phyloP scores from a whole-genome alignment of 257 asterid species.

The Forsythia viridissima region DNA sequence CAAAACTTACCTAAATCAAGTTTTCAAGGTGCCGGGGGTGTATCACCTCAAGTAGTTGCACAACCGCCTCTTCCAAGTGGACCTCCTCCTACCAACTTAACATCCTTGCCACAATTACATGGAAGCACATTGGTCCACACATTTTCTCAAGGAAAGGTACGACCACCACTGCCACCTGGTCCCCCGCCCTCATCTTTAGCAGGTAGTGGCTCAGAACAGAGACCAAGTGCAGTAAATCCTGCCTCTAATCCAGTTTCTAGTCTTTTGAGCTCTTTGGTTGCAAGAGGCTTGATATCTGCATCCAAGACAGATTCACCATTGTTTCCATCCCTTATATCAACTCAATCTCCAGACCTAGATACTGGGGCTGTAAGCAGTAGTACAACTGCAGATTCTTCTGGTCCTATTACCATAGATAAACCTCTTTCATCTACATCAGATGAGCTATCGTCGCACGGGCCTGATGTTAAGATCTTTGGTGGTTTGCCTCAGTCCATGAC shows the following conservation, averaged over 20 bases:
- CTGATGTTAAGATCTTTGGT: constrained; percentile 34
- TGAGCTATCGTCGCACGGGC: constrained; percentile 32
- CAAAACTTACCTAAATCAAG: constrained; percentile 35
- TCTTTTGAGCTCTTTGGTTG: constrained; percentile 76
- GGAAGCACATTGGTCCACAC: constrained; percentile 28
- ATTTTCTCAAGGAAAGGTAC: constrained; percentile 40
- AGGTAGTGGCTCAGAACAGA: constrained; percentile 37
- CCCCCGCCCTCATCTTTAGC: constrained; percentile 32
- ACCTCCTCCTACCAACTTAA: constrained; percentile 20
- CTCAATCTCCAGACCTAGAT: constrained; percentile 40
- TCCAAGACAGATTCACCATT: constrained; percentile 45
- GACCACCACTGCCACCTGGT: constrained; percentile 30
- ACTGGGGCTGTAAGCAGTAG: constrained; percentile 38
- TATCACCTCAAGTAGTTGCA: constrained; percentile 28
- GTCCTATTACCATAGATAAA: constrained; percentile 34
- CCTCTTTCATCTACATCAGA: constrained; percentile 32
- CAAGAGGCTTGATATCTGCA: constrained; percentile 76
- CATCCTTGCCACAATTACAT: constrained; percentile 24
- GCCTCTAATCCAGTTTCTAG: constrained; percentile 70
- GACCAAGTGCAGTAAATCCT: constrained; percentile 39
- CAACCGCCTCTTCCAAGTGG: constrained; percentile 36
- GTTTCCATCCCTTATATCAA: constrained; percentile 32
- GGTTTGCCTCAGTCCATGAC: constrained; percentile 32
- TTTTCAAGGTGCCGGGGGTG: constrained; percentile 35
- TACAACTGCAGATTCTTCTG: constrained; percentile 40